Conservation (phyloP, 1,284 basidiomycete genomes). For the Dichomitus squalens region DNA sequence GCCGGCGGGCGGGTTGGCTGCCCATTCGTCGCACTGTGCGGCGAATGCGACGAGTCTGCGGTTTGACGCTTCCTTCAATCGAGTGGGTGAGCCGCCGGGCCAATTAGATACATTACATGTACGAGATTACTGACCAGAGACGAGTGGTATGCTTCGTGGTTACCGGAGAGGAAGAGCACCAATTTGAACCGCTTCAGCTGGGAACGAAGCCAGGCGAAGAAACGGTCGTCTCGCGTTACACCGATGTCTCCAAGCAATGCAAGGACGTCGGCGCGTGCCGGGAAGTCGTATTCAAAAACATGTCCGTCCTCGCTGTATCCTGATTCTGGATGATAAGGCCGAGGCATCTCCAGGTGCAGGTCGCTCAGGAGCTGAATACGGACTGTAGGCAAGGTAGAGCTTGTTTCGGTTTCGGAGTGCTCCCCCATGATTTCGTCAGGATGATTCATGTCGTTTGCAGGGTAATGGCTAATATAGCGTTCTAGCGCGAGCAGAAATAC, state of each 20-base stretch:
- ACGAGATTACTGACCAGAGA: slow-evolving; percentile 21
- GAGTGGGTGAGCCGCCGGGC: background rate
- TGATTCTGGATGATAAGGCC: background rate
- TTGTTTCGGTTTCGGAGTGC: background rate
- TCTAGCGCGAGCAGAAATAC: too few species aligned
- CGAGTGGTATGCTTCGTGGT: slow-evolving; percentile 35
- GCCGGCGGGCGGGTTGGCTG: background rate
- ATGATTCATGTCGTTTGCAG: background rate
- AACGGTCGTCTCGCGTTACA: slow-evolving; percentile 32
- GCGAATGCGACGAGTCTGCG: slow-evolving; percentile 13
- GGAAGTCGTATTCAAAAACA: slow-evolving; percentile 34
- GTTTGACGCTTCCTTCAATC: slow-evolving; percentile 12
- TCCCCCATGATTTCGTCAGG: background rate
- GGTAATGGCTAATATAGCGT: too few species aligned
- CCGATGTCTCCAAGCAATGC: slow-evolving; percentile 45
- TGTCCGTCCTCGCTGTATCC: background rate
- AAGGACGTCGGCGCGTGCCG: slow-evolving; percentile 33
- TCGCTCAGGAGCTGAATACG: slow-evolving; percentile 36
- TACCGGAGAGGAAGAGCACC: slow-evolving; percentile 40
- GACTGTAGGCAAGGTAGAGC: slow-evolving; percentile 1
- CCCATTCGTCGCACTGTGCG: background rate
- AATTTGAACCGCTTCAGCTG: slow-evolving; percentile 37
- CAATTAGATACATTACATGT: too few species aligned
- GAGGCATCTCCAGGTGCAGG: slow-evolving; percentile 38
- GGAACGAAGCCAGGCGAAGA: slow-evolving; percentile 37